Conservation (phyloP, 352 stramenopile species). For the Phytophthora quininea region DNA sequence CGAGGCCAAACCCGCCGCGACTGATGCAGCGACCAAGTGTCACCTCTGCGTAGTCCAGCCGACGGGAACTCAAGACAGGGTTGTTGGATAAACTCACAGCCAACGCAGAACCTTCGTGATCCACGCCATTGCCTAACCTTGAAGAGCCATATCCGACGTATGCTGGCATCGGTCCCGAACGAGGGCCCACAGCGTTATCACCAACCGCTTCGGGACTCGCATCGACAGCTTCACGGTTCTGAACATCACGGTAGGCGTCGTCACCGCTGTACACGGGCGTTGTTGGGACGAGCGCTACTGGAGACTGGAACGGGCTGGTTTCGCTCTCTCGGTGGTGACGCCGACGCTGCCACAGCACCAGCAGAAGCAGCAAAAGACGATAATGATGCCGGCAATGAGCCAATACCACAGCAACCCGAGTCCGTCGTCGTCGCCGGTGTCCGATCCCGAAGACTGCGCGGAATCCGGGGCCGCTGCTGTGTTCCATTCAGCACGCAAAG, state of each 20-base stretch:
- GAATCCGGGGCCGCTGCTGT: conserved; percentile 30
- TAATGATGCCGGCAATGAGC: conserved; percentile 38
- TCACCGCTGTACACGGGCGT: conserved; percentile 29
- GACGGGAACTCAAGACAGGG: conserved; percentile 35
- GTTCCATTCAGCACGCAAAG: conserved; percentile 41
- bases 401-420: conserved; percentile 35
- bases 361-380: conserved; percentile 42
- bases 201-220: neutral
- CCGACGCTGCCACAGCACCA: conserved; percentile 38
- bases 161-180: neutral
- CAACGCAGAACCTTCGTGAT: conserved; percentile 37
- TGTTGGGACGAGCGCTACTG: conserved; percentile 22
- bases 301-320: conserved; percentile 32
- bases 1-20: conserved; percentile 49
- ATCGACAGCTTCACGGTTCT: conserved; percentile 13
- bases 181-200: neutral
- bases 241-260: conserved; percentile 26
- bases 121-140: conserved; percentile 26
- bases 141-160: conserved; percentile 23
- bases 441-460: conserved; percentile 22
- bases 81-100: conserved; percentile 37
- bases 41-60: conserved; percentile 44
- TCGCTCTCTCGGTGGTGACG: conserved; percentile 25
- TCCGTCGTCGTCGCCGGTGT: conserved; percentile 10
- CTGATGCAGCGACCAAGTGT: conserved; percentile 43